These are phyloP conservation scores for Fistulifera solaris DNA, from an alignment of 108 stramenopile species.

Conservation along the genomic window DNA sequence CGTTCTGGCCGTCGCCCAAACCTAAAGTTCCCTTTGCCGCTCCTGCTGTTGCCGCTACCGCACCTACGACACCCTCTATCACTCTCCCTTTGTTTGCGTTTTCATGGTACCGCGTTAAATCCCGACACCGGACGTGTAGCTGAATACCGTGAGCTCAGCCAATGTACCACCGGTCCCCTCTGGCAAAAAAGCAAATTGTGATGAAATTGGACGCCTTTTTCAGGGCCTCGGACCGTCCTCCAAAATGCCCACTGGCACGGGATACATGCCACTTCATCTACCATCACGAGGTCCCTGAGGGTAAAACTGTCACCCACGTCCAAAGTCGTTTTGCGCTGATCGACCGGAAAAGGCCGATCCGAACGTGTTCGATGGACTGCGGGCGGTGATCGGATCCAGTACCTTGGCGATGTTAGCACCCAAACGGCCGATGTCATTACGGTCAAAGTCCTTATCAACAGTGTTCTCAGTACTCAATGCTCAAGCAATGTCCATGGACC, in stretches of 20 bases:
- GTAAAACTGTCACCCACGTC: too few species aligned
- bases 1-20: too few species aligned
- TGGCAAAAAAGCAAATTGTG: not conserved
- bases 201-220: not conserved
- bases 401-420: constrained; percentile 14
- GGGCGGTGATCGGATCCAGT: constrained; percentile 22
- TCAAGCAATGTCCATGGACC: constrained; percentile 13
- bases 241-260: too few species aligned
- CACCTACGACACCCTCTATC: too few species aligned
- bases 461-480: constrained; percentile 27
- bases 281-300: too few species aligned
- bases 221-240: too few species aligned
- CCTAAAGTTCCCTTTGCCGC: not conserved
- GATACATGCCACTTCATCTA: too few species aligned
- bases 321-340: constrained; percentile 5
- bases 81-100: too few species aligned
- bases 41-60: not conserved
- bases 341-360: constrained; percentile 25
- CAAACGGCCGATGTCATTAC: constrained; percentile 25
- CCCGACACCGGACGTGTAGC: constrained; percentile 11
- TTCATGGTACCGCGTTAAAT: constrained; percentile 8
- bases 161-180: not conserved
- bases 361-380: constrained; percentile 20
- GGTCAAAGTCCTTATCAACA: constrained; percentile 36
- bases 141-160: constrained; percentile 18